Conservation (phyloP, 495 filamentous ascomycete genomes). For the Aspergillus indologenus region DNA sequence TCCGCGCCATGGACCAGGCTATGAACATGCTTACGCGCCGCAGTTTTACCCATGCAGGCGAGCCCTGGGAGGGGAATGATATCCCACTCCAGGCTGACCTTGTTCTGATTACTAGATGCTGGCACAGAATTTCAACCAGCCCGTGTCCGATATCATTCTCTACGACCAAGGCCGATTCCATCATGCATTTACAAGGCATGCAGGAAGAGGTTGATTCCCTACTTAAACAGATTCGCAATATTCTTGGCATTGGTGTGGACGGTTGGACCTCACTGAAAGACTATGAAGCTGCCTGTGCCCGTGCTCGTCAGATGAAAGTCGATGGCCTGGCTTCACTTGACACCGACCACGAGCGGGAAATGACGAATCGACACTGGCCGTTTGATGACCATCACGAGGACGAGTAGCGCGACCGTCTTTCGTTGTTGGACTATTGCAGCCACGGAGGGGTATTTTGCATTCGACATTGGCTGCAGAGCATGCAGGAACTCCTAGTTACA, state of each 20-base stretch:
- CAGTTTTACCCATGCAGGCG: constrained; percentile 12
- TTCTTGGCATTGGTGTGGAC: constrained; percentile 19
- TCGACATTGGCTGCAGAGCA: neutral
- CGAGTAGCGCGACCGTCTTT: constrained; percentile 11
- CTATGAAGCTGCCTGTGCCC: constrained; percentile 20
- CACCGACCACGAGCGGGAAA: constrained; percentile 14
- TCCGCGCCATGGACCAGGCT: constrained; percentile 8
- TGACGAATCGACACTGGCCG: constrained; percentile 20
- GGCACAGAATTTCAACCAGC: constrained; percentile 11
- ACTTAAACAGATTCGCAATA: constrained; percentile 10
- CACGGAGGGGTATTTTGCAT: constrained; percentile 1
- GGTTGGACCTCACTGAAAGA: constrained; percentile 19
- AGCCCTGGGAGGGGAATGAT: constrained; percentile 27
- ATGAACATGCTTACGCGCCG: constrained; percentile 10
- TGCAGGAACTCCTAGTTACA: neutral
- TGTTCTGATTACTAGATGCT: constrained; percentile 12
- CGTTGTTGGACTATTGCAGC: constrained; percentile 3
- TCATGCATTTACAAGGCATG: constrained; percentile 16
- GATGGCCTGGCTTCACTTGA: constrained; percentile 17
- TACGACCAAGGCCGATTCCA: constrained; percentile 11
- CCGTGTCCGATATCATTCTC: constrained; percentile 21
- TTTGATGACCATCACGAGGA: constrained; percentile 25
- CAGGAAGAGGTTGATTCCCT: constrained; percentile 20
- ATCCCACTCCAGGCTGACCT: constrained; percentile 21
- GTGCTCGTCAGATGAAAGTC: constrained; percentile 12